Base-by-base conservation (phyloP, 2,329 filamentous ascomycete species). In the Cytospora piceae region DNA sequence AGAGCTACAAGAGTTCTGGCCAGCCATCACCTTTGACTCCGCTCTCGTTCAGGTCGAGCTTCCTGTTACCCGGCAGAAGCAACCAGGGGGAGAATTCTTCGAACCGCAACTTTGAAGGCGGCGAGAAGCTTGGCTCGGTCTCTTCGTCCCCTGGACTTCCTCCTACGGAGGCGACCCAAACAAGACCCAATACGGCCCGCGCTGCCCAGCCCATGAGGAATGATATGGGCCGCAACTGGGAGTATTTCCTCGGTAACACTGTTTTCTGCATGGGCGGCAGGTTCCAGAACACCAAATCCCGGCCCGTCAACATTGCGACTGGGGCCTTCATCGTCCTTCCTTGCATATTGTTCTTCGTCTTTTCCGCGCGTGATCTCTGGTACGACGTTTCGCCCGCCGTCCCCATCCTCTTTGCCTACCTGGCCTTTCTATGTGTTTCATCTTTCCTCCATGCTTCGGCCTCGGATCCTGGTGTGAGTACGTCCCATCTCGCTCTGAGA, bases 191-290 rank as follows among this genome's bases (percentile, higher is more conserved):
- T 9, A 74, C 75, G 51, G 70, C 74, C 14, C 65, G 68, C 20
- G 63, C 72, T 69, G 53, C 79, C 31, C 79, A 79, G 55, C 70
- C 76, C 29, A 77, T 66, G 1, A 77, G 51, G 32, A 42, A 53
- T 49, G 32, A 82, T 42, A 74, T 85, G 63, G 88, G 91, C 60
- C 89, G 85, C 70, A 97, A 97, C 72, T 91, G 94, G 77, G 87
- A 98, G 75, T 97, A 97, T 76, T 98, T 97, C 73, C 87, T 92
- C 54, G 95, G 95, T 55, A 99, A 98, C 74, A 97, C 93, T 0
- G 82, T 93, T 29, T 99, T 99, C 74, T 97, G 89, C 76, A 83
- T 92, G 66, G 90, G 92, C 39, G 95, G 95, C 9, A 86, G 95
- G 66, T 83, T 95, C 67, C 92, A 97, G 74, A 97, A 98, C 77